Evolutionary conservation across 169 alveolate species (phyloP).

Genomic region (Eimeria sp.): DNA sequence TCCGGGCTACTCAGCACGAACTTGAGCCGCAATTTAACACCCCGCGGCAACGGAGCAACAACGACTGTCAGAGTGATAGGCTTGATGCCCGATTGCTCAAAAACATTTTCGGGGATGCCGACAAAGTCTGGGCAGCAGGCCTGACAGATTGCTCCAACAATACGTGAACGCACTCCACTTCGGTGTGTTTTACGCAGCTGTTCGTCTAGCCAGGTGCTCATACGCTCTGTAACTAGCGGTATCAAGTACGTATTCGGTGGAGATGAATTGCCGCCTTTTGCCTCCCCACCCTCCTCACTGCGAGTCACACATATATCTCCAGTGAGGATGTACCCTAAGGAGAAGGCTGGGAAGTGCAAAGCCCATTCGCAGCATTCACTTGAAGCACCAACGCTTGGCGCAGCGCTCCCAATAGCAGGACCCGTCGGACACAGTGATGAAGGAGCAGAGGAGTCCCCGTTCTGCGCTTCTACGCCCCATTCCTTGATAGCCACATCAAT

Average conservation of each 20-base stretch:
- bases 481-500: background rate
- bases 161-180: background rate
- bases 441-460: background rate
- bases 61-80: constrained; percentile 27
- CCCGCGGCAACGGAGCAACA: constrained; percentile 47
- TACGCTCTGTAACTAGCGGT: background rate
- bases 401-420: background rate
- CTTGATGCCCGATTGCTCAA: background rate
- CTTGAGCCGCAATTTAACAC: constrained; percentile 32
- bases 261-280: background rate
- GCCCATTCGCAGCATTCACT: background rate
- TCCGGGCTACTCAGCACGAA: background rate
- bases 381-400: background rate
- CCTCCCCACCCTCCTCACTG: background rate
- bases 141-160: constrained; percentile 32
- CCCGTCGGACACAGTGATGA: background rate
- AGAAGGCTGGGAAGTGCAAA: background rate
- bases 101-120: background rate
- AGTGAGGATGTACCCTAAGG: constrained; percentile 1
- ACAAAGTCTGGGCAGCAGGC: background rate
- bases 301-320: constrained; percentile 40
- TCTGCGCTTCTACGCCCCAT: background rate
- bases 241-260: background rate
- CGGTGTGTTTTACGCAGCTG: background rate
- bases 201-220: constrained; percentile 20